A percentile compares a stretch with the other conserved stretches of the same genome.
phyloP scores from a whole-genome alignment of 495 filamentous ascomycete genomes.

The Annulohypoxylon maeteangense region DNA sequence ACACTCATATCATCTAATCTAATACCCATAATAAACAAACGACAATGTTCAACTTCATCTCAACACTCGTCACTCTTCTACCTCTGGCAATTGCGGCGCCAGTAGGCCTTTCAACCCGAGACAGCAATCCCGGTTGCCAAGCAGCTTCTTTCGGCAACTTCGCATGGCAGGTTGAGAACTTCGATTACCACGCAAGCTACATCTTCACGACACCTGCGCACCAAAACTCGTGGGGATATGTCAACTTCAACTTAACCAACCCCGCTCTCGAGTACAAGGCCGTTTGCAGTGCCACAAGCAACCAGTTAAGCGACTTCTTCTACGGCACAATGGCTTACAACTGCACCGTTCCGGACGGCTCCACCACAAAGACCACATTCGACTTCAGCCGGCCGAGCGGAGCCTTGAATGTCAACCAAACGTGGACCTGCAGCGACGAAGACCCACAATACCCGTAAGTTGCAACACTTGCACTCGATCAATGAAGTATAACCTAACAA shows the following conservation, averaged over 20 bases:
- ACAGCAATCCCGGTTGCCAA: constrained; percentile 44
- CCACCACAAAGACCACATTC: constrained; percentile 46
- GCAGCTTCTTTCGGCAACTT: constrained; percentile 48
- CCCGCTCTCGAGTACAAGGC: constrained; percentile 47
- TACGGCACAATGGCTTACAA: constrained; percentile 54
- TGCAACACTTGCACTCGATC: background rate
- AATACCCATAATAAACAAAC: constrained; percentile 1
- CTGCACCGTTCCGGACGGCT: constrained; percentile 45
- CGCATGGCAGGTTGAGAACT: constrained; percentile 48
- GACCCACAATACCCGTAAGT: constrained; percentile 55
- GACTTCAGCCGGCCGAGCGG: constrained; percentile 48
- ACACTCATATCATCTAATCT: constrained; percentile 5
- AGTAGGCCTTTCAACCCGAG: constrained; percentile 16
- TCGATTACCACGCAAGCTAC: constrained; percentile 55
- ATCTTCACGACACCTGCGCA: constrained; percentile 58
- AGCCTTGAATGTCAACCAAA: constrained; percentile 54
- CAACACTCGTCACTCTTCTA: constrained; percentile 37
- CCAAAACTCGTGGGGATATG: constrained; percentile 56
- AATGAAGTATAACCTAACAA: constrained; percentile 11
- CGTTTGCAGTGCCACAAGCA: constrained; percentile 53
- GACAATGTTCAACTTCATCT: constrained; percentile 40
- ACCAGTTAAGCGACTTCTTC: constrained; percentile 56
- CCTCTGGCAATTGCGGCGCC: constrained; percentile 40
- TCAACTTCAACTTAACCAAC: constrained; percentile 58
- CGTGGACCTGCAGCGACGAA: constrained; percentile 53